Percentiles rank a stretch among this genome's conserved stretches.
These are phyloP conservation scores for Cyberlindnera lachancei DNA, from an alignment of 805 yeast genomes.

Conservation along the genomic window DNA sequence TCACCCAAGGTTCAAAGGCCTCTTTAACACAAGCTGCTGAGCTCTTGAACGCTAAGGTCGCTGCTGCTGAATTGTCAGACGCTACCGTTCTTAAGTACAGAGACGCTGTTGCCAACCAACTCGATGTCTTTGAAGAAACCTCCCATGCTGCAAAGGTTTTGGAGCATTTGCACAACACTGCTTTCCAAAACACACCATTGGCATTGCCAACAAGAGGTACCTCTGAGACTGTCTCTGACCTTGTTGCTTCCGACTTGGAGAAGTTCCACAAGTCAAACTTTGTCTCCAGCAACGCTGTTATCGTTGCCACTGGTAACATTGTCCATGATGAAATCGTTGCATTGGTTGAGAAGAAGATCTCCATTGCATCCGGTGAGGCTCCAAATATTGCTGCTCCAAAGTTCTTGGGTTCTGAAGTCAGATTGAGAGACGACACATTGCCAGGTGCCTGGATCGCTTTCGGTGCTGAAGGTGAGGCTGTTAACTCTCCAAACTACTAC, in stretches of 20 bases:
- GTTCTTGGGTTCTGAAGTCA: constrained; percentile 80
- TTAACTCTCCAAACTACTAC: constrained; percentile 55
- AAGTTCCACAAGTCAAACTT: constrained; percentile 50
- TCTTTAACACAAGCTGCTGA: constrained; percentile 45
- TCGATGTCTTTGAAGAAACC: constrained; percentile 47
- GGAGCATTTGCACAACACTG: constrained; percentile 75
- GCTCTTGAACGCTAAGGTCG: constrained; percentile 36
- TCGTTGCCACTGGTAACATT: constrained; percentile 66
- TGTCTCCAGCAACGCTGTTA: constrained; percentile 56
- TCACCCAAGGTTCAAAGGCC: constrained; percentile 46
- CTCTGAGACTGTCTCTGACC: constrained; percentile 48
- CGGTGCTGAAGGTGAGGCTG: constrained; percentile 67
- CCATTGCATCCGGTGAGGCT: constrained; percentile 44
- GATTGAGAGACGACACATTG: constrained; percentile 82
- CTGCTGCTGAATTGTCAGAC: constrained; percentile 31
- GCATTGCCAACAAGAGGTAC: constrained; percentile 76
- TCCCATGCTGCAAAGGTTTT: constrained; percentile 49
- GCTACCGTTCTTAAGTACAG: constrained; percentile 42
- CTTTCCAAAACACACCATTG: constrained; percentile 80
- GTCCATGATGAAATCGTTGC: constrained; percentile 64
- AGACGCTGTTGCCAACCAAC: constrained; percentile 35
- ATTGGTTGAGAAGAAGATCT: constrained; percentile 46
- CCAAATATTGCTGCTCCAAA: constrained; percentile 44
- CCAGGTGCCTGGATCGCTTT: constrained; percentile 74
- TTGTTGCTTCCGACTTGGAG: constrained; percentile 51